Evolutionary conservation across 2,329 filamentous ascomycete genomes (phyloP), one percentile per base, ranked within the genome.

Genomic region (Colletotrichum echinochloae): DNA sequence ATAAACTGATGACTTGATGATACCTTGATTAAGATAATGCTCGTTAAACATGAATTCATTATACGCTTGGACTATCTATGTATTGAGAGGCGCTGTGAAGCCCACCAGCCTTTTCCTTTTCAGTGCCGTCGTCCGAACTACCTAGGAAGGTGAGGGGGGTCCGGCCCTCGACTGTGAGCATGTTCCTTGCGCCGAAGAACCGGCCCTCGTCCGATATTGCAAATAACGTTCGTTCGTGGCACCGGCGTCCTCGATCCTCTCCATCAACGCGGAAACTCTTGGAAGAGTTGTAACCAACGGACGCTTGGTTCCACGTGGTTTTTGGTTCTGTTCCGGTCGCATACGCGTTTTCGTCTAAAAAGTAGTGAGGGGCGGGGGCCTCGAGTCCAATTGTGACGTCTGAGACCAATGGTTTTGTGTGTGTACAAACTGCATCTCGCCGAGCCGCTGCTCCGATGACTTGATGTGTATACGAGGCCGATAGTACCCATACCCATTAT

Each of bases 1-100:
- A 26, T 26, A 51, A 14, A 16, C 12, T 61, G 35, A 60, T 37
- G 59, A 61, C 30, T n/a, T 28, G 37, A 51, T 51, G 35, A 61
- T 61, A 23, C 37, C 18, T 55, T 56, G 18, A 39, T 56, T 26
- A 20, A 39, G 4, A 33, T 14, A 39, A 37, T 56, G 18, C 33
- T 33, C 30, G 18, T 56, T 39, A 56, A 39, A 39, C 44, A 39
- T 61, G 51, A 39, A 39, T 48, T 49, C 59, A 16, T 39, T 49
- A 9, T 23, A 26, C 35, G 18, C 28, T 0, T 33, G 26, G 26
- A 30, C 11, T 30, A n/a, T n/a, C 23, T 11, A n/a, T 11, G 8
- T 44, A 46, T 20, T 26, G 28, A 33, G 11, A 20, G 11, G 41
- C 23, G 39, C 23, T 18, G 26, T 35, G 18, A 35, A 18, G 6